Evolutionary conservation across 2,329 filamentous ascomycete species (phyloP).

Genomic region (Leptoxyphium fumago): DNA sequence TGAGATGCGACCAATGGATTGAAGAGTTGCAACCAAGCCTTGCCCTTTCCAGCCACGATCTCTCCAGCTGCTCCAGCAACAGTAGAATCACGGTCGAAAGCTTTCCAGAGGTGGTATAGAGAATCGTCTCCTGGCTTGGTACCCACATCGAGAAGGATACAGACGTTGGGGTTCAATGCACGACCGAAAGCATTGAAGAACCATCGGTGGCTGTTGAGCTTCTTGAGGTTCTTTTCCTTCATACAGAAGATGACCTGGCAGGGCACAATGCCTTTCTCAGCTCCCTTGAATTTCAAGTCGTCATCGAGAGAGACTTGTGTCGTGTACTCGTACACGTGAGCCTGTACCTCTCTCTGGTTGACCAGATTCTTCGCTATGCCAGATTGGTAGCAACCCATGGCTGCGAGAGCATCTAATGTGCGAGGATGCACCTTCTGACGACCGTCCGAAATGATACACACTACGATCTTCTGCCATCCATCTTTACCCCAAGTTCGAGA

Average conservation of each 20-base stretch:
- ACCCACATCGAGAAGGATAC: conserved; percentile 90
- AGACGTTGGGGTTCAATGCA: conserved; percentile 87
- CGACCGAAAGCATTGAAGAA: conserved; percentile 97
- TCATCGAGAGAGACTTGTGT: conserved; percentile 93
- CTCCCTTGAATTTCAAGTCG: conserved; percentile 96
- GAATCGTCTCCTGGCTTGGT: conserved; percentile 80
- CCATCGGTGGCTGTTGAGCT: conserved; percentile 96
- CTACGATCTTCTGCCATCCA: conserved; percentile 98
- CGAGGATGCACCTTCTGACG: conserved; percentile 85
- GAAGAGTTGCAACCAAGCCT: conserved; percentile 63
- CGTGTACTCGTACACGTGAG: conserved; percentile 97
- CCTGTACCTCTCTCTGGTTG: conserved; percentile 88
- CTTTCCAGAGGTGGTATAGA: conserved; percentile 97
- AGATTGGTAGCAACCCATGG: conserved; percentile 95
- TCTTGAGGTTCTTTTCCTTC: conserved; percentile 95
- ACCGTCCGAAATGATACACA: conserved; percentile 90
- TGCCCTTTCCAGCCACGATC: conserved; percentile 93
- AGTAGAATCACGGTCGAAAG: conserved; percentile 93
- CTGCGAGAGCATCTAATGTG: conserved; percentile 84
- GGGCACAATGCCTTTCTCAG: conserved; percentile 95
- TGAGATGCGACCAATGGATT: conserved; percentile 94
- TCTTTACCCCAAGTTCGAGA: conserved; percentile 93
- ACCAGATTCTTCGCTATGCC: conserved; percentile 98
- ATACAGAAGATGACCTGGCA: conserved; percentile 98
- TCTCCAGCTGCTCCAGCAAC: conserved; percentile 94